These are phyloP conservation scores for Acanthochlamys bracteata DNA, from an alignment of 106 monocot genomes.

Conservation along the genomic window DNA sequence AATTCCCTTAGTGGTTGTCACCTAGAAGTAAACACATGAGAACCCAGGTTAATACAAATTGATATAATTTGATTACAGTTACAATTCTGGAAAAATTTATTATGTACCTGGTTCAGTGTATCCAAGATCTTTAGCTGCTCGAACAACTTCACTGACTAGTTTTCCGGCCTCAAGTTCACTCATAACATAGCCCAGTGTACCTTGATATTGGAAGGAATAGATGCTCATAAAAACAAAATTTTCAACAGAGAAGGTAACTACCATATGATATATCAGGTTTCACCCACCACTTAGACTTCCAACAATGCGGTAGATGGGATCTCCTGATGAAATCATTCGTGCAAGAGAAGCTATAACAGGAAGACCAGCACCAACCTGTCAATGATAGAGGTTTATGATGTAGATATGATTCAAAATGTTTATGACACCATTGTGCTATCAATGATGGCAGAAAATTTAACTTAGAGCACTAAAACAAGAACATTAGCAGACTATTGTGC, in stretches of 20 bases:
- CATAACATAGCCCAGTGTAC: conserved; percentile 99
- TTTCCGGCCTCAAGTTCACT: conserved; percentile 91
- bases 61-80: no score
- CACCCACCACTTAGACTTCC: conserved; percentile 90
- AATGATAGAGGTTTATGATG: neutral
- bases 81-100: no score
- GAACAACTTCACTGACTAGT: conserved; percentile 75
- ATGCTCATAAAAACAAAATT: conserved; percentile 8
- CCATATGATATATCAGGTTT: neutral
- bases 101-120: conserved; percentile 89
- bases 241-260: neutral
- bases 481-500: no score
- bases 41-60: no score
- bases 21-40: no score
- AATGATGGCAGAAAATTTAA: no score
- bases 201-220: conserved; percentile 14
- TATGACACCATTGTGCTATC: no score
- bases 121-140: conserved; percentile 75
- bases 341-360: conserved; percentile 87
- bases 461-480: no score
- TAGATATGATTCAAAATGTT: no score
- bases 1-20: no score
- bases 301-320: conserved; percentile 65
- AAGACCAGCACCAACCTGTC: conserved; percentile 94
- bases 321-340: conserved; percentile 81